Conservation (phyloP, 108 stramenopile genomes). For the Schizochytrium sp. region DNA sequence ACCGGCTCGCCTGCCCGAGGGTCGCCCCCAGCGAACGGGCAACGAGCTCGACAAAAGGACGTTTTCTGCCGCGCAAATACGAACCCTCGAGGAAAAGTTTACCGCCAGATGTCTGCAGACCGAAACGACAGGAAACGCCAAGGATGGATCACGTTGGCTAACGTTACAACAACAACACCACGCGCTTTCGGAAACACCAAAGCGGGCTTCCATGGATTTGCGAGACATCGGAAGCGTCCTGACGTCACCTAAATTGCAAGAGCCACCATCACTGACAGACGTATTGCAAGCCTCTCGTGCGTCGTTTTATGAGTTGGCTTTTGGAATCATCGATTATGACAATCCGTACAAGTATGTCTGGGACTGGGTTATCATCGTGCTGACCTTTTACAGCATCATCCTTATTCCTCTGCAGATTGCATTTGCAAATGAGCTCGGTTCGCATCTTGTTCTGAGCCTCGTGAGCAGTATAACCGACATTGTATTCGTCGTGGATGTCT, state of each 20-base stretch:
- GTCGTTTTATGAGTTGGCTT: background rate
- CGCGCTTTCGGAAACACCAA: too few relatives aligned
- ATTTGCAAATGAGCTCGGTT: background rate
- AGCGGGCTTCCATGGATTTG: background rate
- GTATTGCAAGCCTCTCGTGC: background rate
- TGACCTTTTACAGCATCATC: slow-evolving; percentile 11
- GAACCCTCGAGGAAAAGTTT: background rate
- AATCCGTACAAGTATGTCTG: background rate
- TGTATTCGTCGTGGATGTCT: background rate
- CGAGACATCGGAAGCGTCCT: background rate
- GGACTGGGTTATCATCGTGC: background rate
- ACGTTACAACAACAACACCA: background rate
- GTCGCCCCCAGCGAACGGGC: background rate
- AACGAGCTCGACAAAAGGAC: background rate
- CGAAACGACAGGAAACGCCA: background rate
- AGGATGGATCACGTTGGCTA: background rate
- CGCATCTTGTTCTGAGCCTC: background rate
- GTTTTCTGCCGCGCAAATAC: background rate
- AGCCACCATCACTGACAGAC: background rate
- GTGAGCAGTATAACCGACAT: background rate
- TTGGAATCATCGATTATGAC: background rate
- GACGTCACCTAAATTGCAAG: background rate
- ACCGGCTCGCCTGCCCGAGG: too few relatives aligned
- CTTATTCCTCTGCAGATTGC: background rate
- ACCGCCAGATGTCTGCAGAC: background rate